A percentile compares a stretch with the other conserved stretches of the same genome.
phyloP scores from a whole-genome alignment of 176 grass and related monocot species.

The Coix lacrymajobi region DNA sequence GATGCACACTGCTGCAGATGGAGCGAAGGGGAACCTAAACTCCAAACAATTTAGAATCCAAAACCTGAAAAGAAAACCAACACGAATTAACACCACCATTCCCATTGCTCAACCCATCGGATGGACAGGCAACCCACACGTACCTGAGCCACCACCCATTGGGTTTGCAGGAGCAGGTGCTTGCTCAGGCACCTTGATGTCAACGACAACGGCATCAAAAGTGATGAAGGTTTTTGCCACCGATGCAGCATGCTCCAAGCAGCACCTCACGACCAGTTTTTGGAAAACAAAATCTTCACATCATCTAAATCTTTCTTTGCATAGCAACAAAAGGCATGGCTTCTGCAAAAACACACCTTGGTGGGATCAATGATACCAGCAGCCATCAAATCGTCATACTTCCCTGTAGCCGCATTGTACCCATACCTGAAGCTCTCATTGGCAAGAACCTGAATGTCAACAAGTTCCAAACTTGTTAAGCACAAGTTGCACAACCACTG shows the following conservation, averaged over 20 bases:
- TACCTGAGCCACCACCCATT: conserved; percentile 84
- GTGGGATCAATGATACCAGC: conserved; percentile 97
- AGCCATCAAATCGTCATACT: conserved; percentile 92
- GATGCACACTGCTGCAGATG: neutral
- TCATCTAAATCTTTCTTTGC: neutral
- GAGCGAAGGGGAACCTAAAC: neutral
- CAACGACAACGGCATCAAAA: conserved; percentile 83
- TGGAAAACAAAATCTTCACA: neutral
- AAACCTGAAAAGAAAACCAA: conserved; percentile 33
- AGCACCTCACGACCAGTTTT: conserved; percentile 93
- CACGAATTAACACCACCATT: neutral
- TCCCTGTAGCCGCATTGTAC: conserved; percentile 92
- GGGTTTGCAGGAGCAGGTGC: conserved; percentile 53
- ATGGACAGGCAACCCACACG: neutral
- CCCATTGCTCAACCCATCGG: neutral
- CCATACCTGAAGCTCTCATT: conserved; percentile 70
- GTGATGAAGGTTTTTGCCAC: conserved; percentile 88
- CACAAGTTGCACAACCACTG: neutral
- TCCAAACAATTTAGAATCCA: conserved; percentile 40
- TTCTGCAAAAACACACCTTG: conserved; percentile 42
- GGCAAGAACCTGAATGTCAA: conserved; percentile 51
- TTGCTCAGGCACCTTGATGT: conserved; percentile 64
- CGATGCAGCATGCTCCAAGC: conserved; percentile 82
- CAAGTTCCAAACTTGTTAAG: neutral
- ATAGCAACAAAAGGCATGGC: neutral